Percentiles rank a stretch among this genome's conserved stretches.
These are phyloP conservation scores for Evernia prunastri DNA, from an alignment of 495 filamentous ascomycete species.

Conservation along the genomic window DNA sequence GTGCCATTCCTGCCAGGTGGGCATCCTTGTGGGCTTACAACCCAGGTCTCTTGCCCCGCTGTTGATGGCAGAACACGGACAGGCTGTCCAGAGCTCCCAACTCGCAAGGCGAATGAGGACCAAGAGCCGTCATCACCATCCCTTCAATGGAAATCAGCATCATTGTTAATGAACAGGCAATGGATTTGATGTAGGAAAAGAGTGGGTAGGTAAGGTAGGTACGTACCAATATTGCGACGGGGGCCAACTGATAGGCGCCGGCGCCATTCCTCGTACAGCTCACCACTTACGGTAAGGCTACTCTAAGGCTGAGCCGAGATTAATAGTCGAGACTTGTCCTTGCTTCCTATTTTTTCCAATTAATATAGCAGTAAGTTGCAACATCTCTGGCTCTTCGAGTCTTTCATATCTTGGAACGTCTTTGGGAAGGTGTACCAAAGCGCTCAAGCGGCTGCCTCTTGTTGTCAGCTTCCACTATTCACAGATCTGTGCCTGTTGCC, in stretches of 20 bases:
- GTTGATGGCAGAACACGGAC: conserved; percentile 44
- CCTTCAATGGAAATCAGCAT: conserved; percentile 34
- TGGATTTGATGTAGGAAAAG: neutral
- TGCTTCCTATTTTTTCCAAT: neutral
- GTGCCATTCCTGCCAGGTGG: conserved; percentile 5
- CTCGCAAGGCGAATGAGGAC: conserved; percentile 44
- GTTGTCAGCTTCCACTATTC: neutral
- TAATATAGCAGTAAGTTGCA: neutral
- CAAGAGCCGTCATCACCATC: conserved; percentile 49
- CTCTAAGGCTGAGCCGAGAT: neutral
- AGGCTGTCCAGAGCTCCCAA: conserved; percentile 43
- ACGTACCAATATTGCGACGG: conserved; percentile 18
- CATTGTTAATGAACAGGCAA: neutral
- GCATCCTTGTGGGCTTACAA: conserved; percentile 32
- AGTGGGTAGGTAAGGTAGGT: neutral
- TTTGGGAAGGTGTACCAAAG: neutral
- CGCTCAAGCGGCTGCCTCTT: neutral
- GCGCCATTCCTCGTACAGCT: neutral
- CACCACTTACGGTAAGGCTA: neutral
- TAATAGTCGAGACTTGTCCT: neutral
- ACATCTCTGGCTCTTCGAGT: neutral
- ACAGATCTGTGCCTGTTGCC: neutral
- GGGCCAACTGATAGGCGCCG: conserved; percentile 18
- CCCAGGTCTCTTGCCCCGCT: conserved; percentile 39
- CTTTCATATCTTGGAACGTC: neutral